Percentiles rank a stretch among this genome's conserved stretches.
Conservation (phyloP, 2,329 filamentous ascomycete species). For the Cadophora malorum region DNA sequence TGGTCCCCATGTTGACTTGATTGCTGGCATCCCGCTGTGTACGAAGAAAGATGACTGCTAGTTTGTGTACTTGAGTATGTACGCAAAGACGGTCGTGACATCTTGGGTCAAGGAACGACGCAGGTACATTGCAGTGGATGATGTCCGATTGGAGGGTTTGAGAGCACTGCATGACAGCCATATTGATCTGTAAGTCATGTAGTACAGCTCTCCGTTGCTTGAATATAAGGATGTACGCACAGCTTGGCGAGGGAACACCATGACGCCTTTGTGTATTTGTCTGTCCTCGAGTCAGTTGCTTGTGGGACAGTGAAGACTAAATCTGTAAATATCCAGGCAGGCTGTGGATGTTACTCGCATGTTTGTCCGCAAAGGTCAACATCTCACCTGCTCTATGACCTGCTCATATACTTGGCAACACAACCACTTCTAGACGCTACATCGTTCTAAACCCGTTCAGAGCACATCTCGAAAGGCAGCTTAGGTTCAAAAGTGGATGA, state of each 20-base stretch:
- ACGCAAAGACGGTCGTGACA: background rate
- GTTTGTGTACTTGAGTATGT: background rate
- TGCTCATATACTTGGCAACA: too few species aligned
- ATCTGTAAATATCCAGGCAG: too few species aligned
- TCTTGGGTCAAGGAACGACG: background rate
- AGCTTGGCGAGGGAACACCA: background rate
- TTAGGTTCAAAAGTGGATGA: background rate
- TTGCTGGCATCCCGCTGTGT: background rate
- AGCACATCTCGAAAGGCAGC: background rate
- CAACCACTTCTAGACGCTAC: too few species aligned
- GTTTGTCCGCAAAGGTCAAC: too few species aligned
- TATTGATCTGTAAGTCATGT: background rate
- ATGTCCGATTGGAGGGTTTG: background rate
- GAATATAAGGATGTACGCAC: background rate
- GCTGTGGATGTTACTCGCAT: too few species aligned
- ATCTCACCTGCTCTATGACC: too few species aligned
- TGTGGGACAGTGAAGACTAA: too few species aligned
- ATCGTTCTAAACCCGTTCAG: background rate
- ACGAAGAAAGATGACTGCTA: background rate
- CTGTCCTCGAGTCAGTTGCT: too few species aligned
- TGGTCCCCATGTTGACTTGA: background rate
- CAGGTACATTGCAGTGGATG: background rate
- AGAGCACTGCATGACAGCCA: background rate
- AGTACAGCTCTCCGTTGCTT: background rate
- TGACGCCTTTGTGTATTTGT: too few species aligned